Base-by-base conservation (phyloP, 495 filamentous ascomycete genomes). In the Cercophora scortea region DNA sequence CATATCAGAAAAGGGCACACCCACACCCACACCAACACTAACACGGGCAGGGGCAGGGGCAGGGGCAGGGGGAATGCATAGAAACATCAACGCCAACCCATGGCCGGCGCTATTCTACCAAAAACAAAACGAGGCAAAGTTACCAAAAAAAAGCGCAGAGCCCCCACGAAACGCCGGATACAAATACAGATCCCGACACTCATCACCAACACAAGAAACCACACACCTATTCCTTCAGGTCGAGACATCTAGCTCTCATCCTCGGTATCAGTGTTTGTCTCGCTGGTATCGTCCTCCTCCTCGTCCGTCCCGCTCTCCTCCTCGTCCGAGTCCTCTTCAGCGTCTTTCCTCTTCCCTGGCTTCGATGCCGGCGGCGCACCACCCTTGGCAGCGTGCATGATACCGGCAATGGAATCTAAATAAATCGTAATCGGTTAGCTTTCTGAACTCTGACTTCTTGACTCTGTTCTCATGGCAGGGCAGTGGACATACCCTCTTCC, bases 251-350 rank as follows among this genome's bases (percentile, higher is more conserved):
- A 49, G 33, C 62, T 75, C 58, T 84, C 83, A 40, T 75, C 73
- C 59, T 91, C 87, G 32, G 86, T 90, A 61, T 93, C 88, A 11
- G 87, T 90, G 61, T 90, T 80, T 33, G 87, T 90, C 53, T 85
- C 85, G 60, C 86, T 89, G 36, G 84, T 85, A 70, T 86, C 81
- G 42, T 83, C 82, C 34, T 79, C 85, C 55, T 90, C 86, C 57
- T 87, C 87, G 8, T 95, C 90, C 19, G 90, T 95, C 62, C 92
- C 89, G 62, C 90, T 95, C 66, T 95, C 88, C 19, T 85, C 83
- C 36, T 84, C 86, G 50, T 80, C 82, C 40, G 82, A 81, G 44
- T 81, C 81, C 17, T 80, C 77, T 16, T 73, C 75, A 51, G 45
- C 32, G 19, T 76, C 73, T 64, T 59, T 71, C 64, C 78, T 76